A percentile compares a stretch with the other conserved stretches of the same genome.
Conservation (phyloP, 139 green algal species). For the Astrephomene gubernaculifera region DNA sequence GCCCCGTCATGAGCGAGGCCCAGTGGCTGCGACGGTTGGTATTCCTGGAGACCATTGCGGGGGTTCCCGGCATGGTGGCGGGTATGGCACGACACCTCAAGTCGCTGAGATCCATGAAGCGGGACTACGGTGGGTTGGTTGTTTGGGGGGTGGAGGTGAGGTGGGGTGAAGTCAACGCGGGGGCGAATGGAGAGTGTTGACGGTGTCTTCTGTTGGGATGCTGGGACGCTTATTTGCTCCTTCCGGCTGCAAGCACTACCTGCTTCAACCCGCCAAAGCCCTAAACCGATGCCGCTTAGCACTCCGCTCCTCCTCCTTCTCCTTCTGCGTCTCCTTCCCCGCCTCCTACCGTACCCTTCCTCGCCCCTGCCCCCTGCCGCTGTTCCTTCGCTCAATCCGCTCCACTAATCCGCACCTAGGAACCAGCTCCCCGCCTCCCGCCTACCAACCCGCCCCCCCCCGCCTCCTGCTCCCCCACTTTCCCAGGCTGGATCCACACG, state of each 20-base stretch:
- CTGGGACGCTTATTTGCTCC: no score
- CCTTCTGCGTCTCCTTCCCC: background rate
- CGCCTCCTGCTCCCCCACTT: background rate
- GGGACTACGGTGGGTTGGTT: conserved; percentile 74
- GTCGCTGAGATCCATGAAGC: conserved; percentile 83
- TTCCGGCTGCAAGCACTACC: no score
- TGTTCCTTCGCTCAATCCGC: no score
- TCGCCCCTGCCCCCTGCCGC: background rate
- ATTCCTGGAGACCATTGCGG: conserved; percentile 95
- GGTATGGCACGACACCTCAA: conserved; percentile 93
- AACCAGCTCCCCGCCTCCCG: no score
- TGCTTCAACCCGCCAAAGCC: no score
- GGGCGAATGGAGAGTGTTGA: no score
- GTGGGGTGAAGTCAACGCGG: no score
- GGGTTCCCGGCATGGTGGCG: conserved; percentile 93
- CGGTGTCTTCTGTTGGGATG: no score
- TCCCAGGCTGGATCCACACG: conserved; percentile 89
- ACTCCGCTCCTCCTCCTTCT: background rate
- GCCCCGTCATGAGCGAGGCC: conserved; percentile 72
- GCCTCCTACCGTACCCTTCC: background rate
- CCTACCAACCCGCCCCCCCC: no score
- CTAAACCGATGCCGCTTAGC: no score
- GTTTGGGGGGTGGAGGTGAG: background rate
- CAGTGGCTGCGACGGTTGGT: conserved; percentile 77
- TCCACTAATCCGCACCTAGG: no score